Conservation (phyloP, 2,329 filamentous ascomycete species). For the Elsinoe ampelina region DNA sequence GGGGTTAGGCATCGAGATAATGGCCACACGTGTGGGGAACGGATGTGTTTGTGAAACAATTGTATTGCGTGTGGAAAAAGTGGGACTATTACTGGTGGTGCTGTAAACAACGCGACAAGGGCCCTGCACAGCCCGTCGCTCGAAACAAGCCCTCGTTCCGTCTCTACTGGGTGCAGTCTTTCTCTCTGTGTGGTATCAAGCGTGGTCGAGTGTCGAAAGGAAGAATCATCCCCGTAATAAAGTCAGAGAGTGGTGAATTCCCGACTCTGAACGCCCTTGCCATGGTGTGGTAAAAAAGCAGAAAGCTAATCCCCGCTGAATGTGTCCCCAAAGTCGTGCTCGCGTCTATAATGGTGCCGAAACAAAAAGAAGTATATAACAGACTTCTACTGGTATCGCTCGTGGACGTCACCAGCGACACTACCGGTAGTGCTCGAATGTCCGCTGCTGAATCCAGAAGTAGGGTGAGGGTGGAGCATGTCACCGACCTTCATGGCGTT, state of each 20-base stretch:
- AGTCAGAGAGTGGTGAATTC: slow-evolving; percentile 1
- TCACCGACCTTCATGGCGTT: slow-evolving; percentile 62
- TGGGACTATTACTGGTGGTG: slow-evolving; percentile 12
- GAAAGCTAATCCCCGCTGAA: not conserved
- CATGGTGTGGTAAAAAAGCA: not conserved
- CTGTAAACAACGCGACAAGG: not conserved
- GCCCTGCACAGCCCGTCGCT: slow-evolving; percentile 2
- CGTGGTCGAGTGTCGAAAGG: not conserved
- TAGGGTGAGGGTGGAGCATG: slow-evolving; percentile 53
- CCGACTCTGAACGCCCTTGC: slow-evolving; percentile 10
- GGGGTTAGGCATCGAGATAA: not conserved
- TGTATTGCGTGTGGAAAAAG: slow-evolving; percentile 7
- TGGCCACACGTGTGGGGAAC: not conserved
- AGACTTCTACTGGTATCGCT: slow-evolving; percentile 11
- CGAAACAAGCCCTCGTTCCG: slow-evolving; percentile 2
- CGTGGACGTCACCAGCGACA: slow-evolving; percentile 40
- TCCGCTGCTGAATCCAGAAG: slow-evolving; percentile 60
- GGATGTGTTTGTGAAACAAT: slow-evolving; percentile 5
- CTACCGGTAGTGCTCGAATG: slow-evolving; percentile 71
- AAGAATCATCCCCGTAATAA: not conserved
- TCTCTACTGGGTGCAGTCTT: slow-evolving; percentile 2
- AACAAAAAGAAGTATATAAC: not conserved
- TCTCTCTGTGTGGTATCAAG: slow-evolving; percentile 10
- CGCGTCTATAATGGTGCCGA: slow-evolving; percentile 5
- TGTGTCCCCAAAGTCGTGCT: not conserved